Conservation (phyloP, 768 basidiomycete genomes). For the Rickenella mellea region DNA sequence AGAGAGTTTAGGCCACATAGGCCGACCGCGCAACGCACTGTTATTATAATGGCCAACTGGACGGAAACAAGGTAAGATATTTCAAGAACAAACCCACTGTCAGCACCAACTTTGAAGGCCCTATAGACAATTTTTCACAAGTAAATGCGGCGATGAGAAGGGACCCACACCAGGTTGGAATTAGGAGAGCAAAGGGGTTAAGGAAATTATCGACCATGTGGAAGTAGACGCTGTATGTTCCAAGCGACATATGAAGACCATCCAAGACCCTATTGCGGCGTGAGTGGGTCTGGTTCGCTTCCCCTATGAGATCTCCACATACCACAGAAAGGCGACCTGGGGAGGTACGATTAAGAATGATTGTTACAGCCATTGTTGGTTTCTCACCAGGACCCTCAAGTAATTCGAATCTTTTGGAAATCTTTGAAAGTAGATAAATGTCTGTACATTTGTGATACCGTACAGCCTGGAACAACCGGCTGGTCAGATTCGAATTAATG, state of each 20-base stretch:
- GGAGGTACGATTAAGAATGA: constrained; percentile 10
- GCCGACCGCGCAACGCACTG: too few relatives aligned
- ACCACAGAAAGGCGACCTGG: constrained; percentile 7
- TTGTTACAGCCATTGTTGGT: background rate
- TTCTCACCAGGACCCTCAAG: background rate
- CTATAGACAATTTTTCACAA: too few relatives aligned
- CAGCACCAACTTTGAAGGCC: too few relatives aligned
- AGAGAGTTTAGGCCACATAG: too few relatives aligned
- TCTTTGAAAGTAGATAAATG: constrained; percentile 38
- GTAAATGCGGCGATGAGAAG: too few relatives aligned
- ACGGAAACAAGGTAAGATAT: too few relatives aligned
- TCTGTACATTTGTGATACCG: constrained; percentile 46
- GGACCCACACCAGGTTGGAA: background rate
- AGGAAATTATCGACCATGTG: constrained; percentile 25
- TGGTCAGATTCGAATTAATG: background rate
- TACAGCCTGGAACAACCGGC: background rate
- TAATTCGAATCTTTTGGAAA: constrained; percentile 21
- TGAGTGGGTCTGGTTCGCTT: too few relatives aligned
- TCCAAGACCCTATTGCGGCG: constrained; percentile 23
- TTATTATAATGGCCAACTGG: too few relatives aligned
- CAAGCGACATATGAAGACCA: constrained; percentile 22
- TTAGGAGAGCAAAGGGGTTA: constrained; percentile 11
- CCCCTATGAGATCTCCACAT: background rate
- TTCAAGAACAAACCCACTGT: too few relatives aligned
- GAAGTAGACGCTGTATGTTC: constrained; percentile 25